Conservation (phyloP, 441 rosid species). For the Adansonia grandidieri region DNA sequence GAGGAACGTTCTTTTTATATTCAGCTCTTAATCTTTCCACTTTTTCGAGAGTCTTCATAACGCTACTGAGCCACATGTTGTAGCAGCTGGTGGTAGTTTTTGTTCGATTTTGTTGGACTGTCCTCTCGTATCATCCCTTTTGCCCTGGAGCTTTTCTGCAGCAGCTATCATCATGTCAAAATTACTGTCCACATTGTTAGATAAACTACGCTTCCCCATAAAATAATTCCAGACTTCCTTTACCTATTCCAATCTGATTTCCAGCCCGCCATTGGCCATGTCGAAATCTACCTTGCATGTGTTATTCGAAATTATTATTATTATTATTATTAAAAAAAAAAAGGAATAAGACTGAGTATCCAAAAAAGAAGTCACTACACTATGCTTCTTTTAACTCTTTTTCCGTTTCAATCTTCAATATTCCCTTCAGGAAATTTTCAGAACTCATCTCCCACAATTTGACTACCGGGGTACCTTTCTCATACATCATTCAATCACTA, state of each 20-base stretch:
- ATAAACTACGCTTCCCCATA: neutral
- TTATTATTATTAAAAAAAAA: too few species aligned
- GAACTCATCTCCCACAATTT: too few species aligned
- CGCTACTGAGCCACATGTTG: constrained; percentile 3
- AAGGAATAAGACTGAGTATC: neutral
- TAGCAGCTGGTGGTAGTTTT: constrained; percentile 1
- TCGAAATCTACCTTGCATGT: neutral
- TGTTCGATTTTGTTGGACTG: neutral
- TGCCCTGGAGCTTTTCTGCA: constrained; percentile 11
- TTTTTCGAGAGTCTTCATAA: neutral
- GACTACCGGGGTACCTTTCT: too few species aligned
- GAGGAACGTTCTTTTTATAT: neutral
- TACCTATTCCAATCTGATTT: neutral
- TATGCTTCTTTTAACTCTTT: too few species aligned
- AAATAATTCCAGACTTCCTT: neutral
- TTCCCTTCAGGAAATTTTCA: too few species aligned
- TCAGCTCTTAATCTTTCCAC: constrained; percentile 1
- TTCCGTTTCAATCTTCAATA: too few species aligned
- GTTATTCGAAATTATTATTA: neutral
- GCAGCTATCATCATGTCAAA: neutral
- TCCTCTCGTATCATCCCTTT: constrained; percentile 17
- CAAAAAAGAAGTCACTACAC: neutral
- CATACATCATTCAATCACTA: too few species aligned
- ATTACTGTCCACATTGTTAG: neutral
- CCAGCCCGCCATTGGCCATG: neutral